Evolutionary conservation across 306 rosid species (phyloP), one percentile per base, ranked within the genome.

Genomic region (Astragalus membranaceus): DNA sequence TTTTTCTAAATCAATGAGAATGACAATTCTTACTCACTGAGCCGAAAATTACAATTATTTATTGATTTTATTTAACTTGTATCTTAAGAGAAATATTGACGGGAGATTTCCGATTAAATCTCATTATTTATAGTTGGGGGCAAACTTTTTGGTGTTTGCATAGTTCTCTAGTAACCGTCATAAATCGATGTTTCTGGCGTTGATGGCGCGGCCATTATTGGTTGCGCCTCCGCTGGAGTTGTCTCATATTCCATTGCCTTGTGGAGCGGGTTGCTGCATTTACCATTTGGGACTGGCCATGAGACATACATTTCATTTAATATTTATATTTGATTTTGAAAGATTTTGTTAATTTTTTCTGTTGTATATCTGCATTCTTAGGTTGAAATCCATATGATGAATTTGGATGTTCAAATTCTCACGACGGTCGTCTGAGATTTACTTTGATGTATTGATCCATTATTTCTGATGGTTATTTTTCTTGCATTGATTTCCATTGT

Each of bases 191-290:
- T 60, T 42, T 4, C 13, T 0, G 81, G 75, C 14, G 85, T 85
- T 7, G 94, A 85, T 7, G 86, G 85, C 5, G 57, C 72, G 35
- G 2, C 23, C 2, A 2, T 20, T 20, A 20, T 2, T 2, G 23
- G 23, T 20, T 1, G 23, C 23, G 23, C 23, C 23, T 20, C 23
- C 23, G 23, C 23, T 2, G 46, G 8, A 51, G 73, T 5, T 4
- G 91, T 84, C 87, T 85, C 90, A 89, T 87, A 89, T 87, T 87
- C 87, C 90, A 81, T 89, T 1, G 80, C 86, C 84, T 80, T 76
- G 85, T 74, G 86, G 68, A 83, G 92, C 80, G 74, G 91, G 75
- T 89, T 39, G 89, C 80, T 33, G 88, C 91, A 10, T 41, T 85
- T 85, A 79, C 87, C 80, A 49, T 64, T 74, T 80, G 75, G 87